phyloP scores from a whole-genome alignment of 2,329 filamentous ascomycete genomes.

The Fusarium sp. region DNA sequence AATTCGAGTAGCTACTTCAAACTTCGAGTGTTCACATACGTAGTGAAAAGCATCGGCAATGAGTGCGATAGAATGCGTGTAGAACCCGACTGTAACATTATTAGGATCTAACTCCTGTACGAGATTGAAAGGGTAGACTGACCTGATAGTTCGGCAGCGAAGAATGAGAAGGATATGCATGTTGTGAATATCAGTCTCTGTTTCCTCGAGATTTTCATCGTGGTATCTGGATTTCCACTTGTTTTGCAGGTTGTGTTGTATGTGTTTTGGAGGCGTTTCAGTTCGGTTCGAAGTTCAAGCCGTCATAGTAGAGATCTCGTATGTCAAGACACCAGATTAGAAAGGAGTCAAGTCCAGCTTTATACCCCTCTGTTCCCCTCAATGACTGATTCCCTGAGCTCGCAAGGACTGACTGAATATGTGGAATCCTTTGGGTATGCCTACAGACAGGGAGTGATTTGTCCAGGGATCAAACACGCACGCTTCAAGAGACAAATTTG shows the following conservation, averaged over 20 bases:
- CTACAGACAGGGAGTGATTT: slow-evolving; percentile 24
- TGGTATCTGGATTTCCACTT: neutral
- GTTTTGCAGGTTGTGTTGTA: neutral
- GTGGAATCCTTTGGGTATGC: neutral
- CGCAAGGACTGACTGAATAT: slow-evolving; percentile 6
- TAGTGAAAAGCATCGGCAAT: slow-evolving; percentile 85
- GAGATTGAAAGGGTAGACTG: slow-evolving; percentile 15
- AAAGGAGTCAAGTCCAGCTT: neutral
- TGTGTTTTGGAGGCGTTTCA: neutral
- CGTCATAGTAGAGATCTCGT: neutral
- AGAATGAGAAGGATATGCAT: slow-evolving; percentile 63
- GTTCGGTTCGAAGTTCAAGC: neutral
- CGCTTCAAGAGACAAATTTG: neutral
- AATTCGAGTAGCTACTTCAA: neutral
- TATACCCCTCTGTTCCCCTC: neutral
- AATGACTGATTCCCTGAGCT: slow-evolving; percentile 20
- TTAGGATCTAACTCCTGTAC: neutral
- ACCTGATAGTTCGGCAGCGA: slow-evolving; percentile 65
- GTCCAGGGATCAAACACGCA: slow-evolving; percentile 3
- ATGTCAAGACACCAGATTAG: neutral
- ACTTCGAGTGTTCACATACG: slow-evolving; percentile 39
- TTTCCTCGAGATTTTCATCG: slow-evolving; percentile 51
- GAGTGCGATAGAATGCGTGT: slow-evolving; percentile 77
- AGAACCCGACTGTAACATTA: slow-evolving; percentile 68
- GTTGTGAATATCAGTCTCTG: slow-evolving; percentile 63